Evolutionary conservation across 2,329 filamentous ascomycete genomes (phyloP), one percentile per base, ranked within the genome.

Genomic region (Cladophialophora yegresii): DNA sequence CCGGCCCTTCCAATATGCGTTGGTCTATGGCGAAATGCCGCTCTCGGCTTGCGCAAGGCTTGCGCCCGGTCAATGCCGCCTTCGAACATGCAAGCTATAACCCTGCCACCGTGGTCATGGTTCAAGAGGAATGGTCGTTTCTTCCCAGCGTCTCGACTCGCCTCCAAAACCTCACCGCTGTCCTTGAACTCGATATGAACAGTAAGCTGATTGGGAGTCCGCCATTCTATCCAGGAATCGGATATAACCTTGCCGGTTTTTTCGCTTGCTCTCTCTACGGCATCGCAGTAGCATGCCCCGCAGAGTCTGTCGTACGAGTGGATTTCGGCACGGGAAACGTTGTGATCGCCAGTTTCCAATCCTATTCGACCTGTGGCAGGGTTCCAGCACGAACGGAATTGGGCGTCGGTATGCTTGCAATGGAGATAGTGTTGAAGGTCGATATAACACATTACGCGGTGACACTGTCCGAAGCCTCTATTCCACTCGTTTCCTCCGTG

Each of bases 341-440:
- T 54, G 28, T 54, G 51, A 12, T 54, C 26, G 23, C 28, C 23
- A 20, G 3, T 50, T 22, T 33, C 28, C 7, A 33, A 28, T 23
- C n/a, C 16, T 8, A 28, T 54, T 8, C 51, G 51, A 7, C 16
- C 7, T 3, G 23, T 10, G 51, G 16, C 13, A 23, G 47, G 20
- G 28, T 32, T 12, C n/a, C 23, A 30, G 51, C 51, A 54, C 28
- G 51, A 54, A 28, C 28, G 51, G 26, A 30, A 54, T 33, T 54
- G 23, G 26, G 51, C 51, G 26, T 54, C 20, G 10, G 51, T 54
- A 28, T 54, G 51, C 28, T 54, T 54, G 51, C 51, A 54, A 10
- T 54, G 51, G 51, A 54, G 32, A 28, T 54, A 54, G 28, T 54
- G 51, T n/a, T 54, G 51, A 10, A 54, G 51, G 51, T 54, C 12